phyloP scores from a whole-genome alignment of 768 basidiomycete genomes.

The Chlorophyllum brunneum region DNA sequence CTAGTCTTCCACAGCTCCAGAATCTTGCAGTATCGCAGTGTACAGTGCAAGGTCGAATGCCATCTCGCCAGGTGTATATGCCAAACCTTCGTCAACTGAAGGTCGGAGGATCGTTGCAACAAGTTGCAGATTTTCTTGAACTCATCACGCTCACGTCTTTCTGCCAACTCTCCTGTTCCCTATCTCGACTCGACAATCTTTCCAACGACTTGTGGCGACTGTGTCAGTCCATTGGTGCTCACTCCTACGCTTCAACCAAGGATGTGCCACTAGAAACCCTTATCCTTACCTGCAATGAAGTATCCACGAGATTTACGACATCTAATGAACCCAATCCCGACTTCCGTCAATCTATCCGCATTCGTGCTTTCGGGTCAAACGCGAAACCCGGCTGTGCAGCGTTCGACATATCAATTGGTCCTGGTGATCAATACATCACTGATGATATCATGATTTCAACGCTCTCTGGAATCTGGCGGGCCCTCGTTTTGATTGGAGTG shows the following conservation, averaged over 20 bases:
- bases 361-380: constrained; percentile 28
- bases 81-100: neutral
- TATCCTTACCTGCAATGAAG: constrained; percentile 3
- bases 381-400: constrained; percentile 20
- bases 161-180: constrained; percentile 6
- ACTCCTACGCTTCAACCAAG: neutral
- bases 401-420: constrained; percentile 28
- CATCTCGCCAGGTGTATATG: constrained; percentile 19
- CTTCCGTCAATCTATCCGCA: constrained; percentile 30
- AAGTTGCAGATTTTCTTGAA: constrained; percentile 7
- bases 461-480: constrained; percentile 28
- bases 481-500: constrained; percentile 27
- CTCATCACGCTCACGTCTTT: neutral
- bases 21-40: constrained; percentile 25
- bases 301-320: constrained; percentile 1
- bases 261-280: constrained; percentile 4
- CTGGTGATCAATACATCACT: constrained; percentile 20
- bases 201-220: constrained; percentile 3
- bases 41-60: constrained; percentile 26
- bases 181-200: neutral
- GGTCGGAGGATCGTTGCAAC: constrained; percentile 2
- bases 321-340: constrained; percentile 21
- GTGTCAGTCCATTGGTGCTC: constrained; percentile 1
- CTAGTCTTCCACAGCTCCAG: constrained; percentile 27
- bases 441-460: constrained; percentile 31